Base-by-base conservation (phyloP, 2,329 filamentous ascomycete species). In the Fusarium odoratissimum region DNA sequence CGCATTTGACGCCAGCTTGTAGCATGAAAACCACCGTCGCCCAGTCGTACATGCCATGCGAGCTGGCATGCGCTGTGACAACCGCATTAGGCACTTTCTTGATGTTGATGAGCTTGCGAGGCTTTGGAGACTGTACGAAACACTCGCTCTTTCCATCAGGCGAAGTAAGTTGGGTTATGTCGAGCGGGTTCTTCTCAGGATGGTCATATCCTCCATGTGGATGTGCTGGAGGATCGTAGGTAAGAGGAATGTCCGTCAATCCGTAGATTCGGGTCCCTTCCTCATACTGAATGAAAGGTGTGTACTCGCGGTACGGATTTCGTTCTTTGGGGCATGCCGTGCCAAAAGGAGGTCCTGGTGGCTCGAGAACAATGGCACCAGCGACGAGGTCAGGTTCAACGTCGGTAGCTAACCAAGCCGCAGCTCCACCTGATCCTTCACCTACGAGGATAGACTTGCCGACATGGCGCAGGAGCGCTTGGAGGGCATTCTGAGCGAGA, bases 11-110 rank as follows among this genome's bases (percentile, higher is more conserved):
- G 0, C 88, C 88, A 4, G 85, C 87, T 74, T 91, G 88, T 58
- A 78, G 73, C 74, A 91, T 75, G 75, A 86, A 91, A 17, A 78
- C 68, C 4, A 86, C 84, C 0, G 86, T 89, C 40, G 87, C 88
- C 77, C 87, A 85, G 71, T 91, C 89, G 67, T 86, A 91, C 14
- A 80, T 77, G 5, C 81, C 80, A 77, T 91, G 89, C n/a, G 83
- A 84, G 57, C 86, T 87, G 6, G 89, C 85, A 62, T 90, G 85
- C 0, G 81, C 81, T 0, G 87, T 90, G 31, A 89, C 74, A 21
- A 90, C 68, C 3, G 87, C 77, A 9, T 87, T 84, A 0, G 84
- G 85, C 10, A 89, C 81, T 21, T 81, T 80, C 5, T 78, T 74
- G 12, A 91, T 77, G 37, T 90, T 86, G 10, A 78, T 76, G 19